Evolutionary conservation across 305 asterid species (phyloP), one percentile per base, ranked within the genome.

Genomic region (Plantago lanceolata): DNA sequence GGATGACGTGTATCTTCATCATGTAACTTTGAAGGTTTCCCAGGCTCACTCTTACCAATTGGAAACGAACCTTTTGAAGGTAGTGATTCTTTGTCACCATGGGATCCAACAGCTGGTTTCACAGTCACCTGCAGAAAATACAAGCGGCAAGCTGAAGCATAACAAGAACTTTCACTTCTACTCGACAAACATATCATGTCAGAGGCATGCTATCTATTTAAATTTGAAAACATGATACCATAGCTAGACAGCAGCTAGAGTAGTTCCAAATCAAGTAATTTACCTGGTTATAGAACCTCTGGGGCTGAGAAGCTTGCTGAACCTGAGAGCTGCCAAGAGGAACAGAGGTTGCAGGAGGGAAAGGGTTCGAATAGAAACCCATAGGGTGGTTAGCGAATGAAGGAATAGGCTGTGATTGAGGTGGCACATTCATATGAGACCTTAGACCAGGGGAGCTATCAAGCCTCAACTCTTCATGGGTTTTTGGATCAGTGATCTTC

Each of bases 401-500:
- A 24, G 90, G 70, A 64, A 82, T 73, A 51, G 85, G 79, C 71
- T 82, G 91, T 16, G 84, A 73, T 62, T 79, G 89, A 76, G 89
- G 78, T 84, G 79, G 33, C 65, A 66, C 77, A 74, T 71, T 73
- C 69, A 89, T 83, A 73, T 79, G 84, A 73, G 86, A 71, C 84
- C 84, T 85, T 59, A 73, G 75, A 70, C 75, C 85, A 21, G 81
- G 75, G 49, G 94, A 76, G 29, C 75, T 82, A 45, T 87, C 94
- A 59, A 89, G 88, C 78, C 84, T 86, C 79, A 90, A 71, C 73
- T 87, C 95, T 68, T 90, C 97, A 61, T 80, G 89, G 72, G 97
- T 89, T 0, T 85, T 91, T 28, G 97, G 97, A 69, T 89, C 89
- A 63, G 95, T 89, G 66, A 90, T 87, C 80, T 90, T 90, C 67